Evolutionary conservation across 148 eudicot species (phyloP).

Genomic region (Cornus florida): DNA sequence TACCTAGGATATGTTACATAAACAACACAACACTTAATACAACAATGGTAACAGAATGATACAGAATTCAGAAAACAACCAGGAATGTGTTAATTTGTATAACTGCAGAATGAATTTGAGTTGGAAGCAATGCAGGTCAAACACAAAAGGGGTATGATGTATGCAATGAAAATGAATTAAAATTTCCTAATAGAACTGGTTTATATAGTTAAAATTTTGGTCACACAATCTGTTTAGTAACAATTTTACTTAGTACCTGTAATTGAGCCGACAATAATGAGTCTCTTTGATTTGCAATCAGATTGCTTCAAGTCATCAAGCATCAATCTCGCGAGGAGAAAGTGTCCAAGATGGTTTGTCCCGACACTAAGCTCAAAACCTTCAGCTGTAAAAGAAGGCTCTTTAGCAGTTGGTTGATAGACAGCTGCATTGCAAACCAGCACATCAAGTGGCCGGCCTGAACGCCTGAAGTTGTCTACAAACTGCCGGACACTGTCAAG

Average conservation of each 20-base stretch:
- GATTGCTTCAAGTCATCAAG: conserved; percentile 71
- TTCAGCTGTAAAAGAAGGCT: conserved; percentile 73
- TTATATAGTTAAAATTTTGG: too few relatives aligned
- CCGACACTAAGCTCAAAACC: conserved; percentile 93
- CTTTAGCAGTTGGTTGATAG: conserved; percentile 73
- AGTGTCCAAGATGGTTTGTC: conserved; percentile 88
- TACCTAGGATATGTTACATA: conserved; percentile 39
- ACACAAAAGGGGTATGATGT: too few relatives aligned
- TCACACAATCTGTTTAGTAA: not conserved
- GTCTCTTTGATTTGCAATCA: conserved; percentile 64
- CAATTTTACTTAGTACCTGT: conserved; percentile 50
- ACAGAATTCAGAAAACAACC: too few relatives aligned
- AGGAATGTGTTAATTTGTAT: not conserved
- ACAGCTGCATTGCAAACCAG: conserved; percentile 91
- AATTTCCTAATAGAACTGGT: too few relatives aligned
- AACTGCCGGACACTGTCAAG: conserved; percentile 86
- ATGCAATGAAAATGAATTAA: too few relatives aligned
- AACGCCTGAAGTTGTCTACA: conserved; percentile 66
- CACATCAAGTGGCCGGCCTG: conserved; percentile 69
- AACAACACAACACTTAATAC: not conserved
- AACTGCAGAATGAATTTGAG: too few relatives aligned
- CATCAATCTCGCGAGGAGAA: conserved; percentile 65
- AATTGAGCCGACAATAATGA: conserved; percentile 86
- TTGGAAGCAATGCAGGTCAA: too few relatives aligned
- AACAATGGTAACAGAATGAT: not conserved